A percentile compares a stretch with the other conserved stretches of the same genome.
Evolutionary conservation across 2,329 filamentous ascomycete genomes (phyloP).

Genomic region (Colletotrichum incanum): DNA sequence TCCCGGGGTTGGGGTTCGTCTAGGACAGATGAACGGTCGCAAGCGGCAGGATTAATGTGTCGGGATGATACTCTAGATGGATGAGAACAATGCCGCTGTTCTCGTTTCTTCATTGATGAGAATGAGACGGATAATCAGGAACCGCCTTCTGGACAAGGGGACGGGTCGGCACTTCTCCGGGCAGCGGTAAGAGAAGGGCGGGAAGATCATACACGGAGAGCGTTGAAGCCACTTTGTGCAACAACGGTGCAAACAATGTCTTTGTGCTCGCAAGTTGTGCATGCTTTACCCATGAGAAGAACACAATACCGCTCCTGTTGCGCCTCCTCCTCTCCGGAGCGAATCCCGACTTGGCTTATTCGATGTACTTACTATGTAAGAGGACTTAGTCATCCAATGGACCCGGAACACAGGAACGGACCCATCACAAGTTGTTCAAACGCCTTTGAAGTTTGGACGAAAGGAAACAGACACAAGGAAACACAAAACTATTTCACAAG

Average conservation of each 20-base stretch:
- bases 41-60: conserved; percentile 14
- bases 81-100: background rate
- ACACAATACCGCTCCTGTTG: background rate
- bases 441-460: conserved; percentile 9
- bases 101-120: background rate
- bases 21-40: conserved; percentile 27
- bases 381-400: background rate
- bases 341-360: background rate
- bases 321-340: background rate
- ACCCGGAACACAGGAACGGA: background rate
- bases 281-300: background rate
- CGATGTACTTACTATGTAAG: background rate
- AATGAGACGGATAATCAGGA: background rate
- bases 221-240: background rate
- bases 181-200: background rate
- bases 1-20: conserved; percentile 31
- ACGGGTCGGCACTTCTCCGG: conserved; percentile 21
- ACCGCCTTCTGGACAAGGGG: background rate
- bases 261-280: background rate
- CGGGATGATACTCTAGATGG: conserved; percentile 13
- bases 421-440: background rate
- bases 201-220: background rate
- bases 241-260: background rate
- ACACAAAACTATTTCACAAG: background rate
- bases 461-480: conserved; percentile 17